These are phyloP conservation scores for Bipolaris gigantea DNA, from an alignment of 2,329 filamentous ascomycete genomes.

Conservation along the genomic window DNA sequence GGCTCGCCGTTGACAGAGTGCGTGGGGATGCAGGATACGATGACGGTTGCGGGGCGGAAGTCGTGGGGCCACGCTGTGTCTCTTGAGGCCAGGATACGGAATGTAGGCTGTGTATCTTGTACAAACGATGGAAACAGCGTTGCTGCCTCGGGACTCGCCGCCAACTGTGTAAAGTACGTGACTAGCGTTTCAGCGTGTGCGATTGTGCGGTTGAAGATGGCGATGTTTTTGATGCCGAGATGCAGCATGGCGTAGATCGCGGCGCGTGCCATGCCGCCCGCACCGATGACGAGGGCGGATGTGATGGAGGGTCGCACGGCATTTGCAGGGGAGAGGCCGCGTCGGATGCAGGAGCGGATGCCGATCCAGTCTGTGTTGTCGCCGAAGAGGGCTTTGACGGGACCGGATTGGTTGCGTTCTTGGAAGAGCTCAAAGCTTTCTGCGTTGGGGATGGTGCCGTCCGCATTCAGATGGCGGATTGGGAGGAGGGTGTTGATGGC, in stretches of 20 bases:
- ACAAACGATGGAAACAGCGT: conserved; percentile 26
- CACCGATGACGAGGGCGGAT: conserved; percentile 58
- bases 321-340: conserved; percentile 71
- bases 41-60: conserved; percentile 68
- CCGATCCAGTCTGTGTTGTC: conserved; percentile 84
- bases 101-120: conserved; percentile 46
- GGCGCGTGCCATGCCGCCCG: conserved; percentile 74
- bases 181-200: conserved; percentile 67
- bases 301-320: conserved; percentile 54
- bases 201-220: conserved; percentile 70
- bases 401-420: conserved; percentile 64
- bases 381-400: conserved; percentile 69
- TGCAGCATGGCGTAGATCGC: conserved; percentile 80
- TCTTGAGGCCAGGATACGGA: conserved; percentile 61
- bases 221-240: conserved; percentile 73
- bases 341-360: conserved; percentile 70
- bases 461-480: conserved; percentile 60
- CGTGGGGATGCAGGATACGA: conserved; percentile 74
- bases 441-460: conserved; percentile 60
- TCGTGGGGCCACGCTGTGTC: conserved; percentile 65
- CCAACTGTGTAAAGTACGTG: conserved; percentile 64
- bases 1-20: conserved; percentile 64
- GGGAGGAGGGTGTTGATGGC: conserved; percentile 76
- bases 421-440: conserved; percentile 55
- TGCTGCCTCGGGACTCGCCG: conserved; percentile 22